Conservation (phyloP, 2,329 filamentous ascomycete species). For the Neonectria faginata region DNA sequence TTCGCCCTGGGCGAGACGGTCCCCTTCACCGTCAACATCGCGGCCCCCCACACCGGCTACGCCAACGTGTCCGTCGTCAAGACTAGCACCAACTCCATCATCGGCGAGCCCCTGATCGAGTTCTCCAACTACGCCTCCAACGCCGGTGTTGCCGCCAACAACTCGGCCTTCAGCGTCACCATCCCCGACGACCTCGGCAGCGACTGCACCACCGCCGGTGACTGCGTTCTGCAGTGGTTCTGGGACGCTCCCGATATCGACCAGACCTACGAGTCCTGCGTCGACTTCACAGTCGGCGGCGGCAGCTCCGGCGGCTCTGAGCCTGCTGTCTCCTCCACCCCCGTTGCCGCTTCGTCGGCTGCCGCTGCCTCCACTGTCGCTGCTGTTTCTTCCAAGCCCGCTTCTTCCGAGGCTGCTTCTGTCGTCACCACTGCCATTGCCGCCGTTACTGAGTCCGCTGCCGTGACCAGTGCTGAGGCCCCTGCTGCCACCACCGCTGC, state of each 20-base stretch:
- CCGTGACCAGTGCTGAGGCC: slow-evolving; percentile 12
- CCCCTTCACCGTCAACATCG: slow-evolving; percentile 54
- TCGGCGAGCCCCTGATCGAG: slow-evolving; percentile 64
- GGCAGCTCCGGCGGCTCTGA: slow-evolving; percentile 16
- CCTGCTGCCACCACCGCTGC: slow-evolving; percentile 18
- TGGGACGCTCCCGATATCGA: slow-evolving; percentile 67
- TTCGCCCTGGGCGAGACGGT: slow-evolving; percentile 58
- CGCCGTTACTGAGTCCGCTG: slow-evolving; percentile 10
- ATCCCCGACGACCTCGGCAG: slow-evolving; percentile 60
- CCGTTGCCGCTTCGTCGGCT: slow-evolving; percentile 22
- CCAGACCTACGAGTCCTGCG: slow-evolving; percentile 73
- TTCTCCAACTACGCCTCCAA: slow-evolving; percentile 68
- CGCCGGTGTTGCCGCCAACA: slow-evolving; percentile 53
- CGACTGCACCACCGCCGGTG: slow-evolving; percentile 62
- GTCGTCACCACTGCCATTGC: slow-evolving; percentile 25
- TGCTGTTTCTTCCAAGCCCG: slow-evolving; percentile 5
- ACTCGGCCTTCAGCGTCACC: slow-evolving; percentile 64
- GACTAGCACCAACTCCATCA: slow-evolving; percentile 61
- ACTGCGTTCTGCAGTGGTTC: slow-evolving; percentile 70
- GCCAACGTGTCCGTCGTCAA: slow-evolving; percentile 70
- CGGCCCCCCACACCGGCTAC: slow-evolving; percentile 59
- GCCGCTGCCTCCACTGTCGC: slow-evolving; percentile 23
- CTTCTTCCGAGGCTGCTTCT: slow-evolving; percentile 20
- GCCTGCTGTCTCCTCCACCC: slow-evolving; percentile 19
- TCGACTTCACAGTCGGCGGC: slow-evolving; percentile 62